A percentile compares a stretch with the other conserved stretches of the same genome.
Evolutionary conservation across 169 alveolate species (phyloP).

Genomic region (Neospora caninum): DNA sequence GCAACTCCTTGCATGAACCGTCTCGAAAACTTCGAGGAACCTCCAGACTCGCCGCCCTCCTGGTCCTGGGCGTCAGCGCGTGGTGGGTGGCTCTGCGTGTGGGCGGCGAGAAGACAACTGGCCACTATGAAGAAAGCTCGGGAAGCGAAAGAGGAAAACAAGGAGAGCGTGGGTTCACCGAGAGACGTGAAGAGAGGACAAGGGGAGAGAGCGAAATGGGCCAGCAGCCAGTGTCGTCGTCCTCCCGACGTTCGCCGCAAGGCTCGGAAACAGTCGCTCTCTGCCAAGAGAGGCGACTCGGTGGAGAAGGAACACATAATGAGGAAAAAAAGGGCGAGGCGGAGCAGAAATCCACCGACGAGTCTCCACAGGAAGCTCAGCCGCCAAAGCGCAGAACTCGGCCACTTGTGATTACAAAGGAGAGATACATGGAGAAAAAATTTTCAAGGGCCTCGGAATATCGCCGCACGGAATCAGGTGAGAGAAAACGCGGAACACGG

Average conservation of each 20-base stretch:
- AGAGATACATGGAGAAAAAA: neutral
- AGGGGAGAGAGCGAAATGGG: no score
- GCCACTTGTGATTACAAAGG: conserved; percentile 17
- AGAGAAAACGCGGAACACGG: neutral
- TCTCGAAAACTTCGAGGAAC: no score
- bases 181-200: no score
- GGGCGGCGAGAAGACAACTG: no score
- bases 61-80: no score
- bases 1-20: no score
- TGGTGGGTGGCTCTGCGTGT: no score
- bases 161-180: no score
- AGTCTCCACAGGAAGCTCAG: neutral
- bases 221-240: no score
- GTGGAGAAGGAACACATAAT: neutral
- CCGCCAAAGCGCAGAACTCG: neutral
- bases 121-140: no score
- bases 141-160: no score
- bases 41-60: no score
- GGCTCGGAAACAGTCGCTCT: neutral
- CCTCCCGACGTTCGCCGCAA: neutral
- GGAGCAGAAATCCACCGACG: neutral
- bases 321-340: neutral
- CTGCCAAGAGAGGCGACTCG: neutral
- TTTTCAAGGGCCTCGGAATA: neutral
- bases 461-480: conserved; percentile 12